Evolutionary conservation across 202 grass and related monocot genomes (phyloP).

Genomic region (Alloteropsis angusta): DNA sequence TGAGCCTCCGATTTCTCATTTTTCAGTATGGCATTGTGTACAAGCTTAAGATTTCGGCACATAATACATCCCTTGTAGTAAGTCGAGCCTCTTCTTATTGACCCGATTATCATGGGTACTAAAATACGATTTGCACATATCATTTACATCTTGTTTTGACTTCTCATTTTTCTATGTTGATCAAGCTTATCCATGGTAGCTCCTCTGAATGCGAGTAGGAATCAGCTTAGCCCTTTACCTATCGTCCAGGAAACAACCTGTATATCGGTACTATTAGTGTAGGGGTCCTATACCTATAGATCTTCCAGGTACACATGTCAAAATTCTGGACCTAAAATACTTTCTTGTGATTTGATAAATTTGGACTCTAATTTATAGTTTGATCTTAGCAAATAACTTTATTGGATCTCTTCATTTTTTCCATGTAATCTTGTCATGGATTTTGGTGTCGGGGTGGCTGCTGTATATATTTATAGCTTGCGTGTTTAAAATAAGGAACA

Average conservation of each 20-base stretch:
- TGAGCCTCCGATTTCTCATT: constrained; percentile 76
- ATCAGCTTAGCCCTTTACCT: background rate
- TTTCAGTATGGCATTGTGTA: constrained; percentile 98
- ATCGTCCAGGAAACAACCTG: no score
- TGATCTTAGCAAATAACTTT: background rate
- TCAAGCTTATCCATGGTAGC: background rate
- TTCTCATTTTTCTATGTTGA: background rate
- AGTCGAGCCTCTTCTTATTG: background rate
- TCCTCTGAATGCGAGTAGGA: background rate
- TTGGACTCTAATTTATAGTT: background rate
- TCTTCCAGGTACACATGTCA: background rate
- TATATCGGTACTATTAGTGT: background rate
- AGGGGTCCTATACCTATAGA: background rate
- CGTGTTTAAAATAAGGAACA: background rate
- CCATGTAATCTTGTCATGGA: no score
- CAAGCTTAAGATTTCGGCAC: constrained; percentile 57
- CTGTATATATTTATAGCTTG: background rate
- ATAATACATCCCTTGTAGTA: constrained; percentile 82
- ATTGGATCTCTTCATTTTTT: background rate
- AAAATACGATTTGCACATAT: background rate
- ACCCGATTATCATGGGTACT: background rate
- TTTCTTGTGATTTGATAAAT: constrained; percentile 2
- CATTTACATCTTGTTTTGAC: background rate
- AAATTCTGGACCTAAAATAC: background rate
- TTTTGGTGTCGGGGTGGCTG: no score